Evolutionary conservation across 2,329 filamentous ascomycete genomes (phyloP).

Genomic region (Fusarium sp.): DNA sequence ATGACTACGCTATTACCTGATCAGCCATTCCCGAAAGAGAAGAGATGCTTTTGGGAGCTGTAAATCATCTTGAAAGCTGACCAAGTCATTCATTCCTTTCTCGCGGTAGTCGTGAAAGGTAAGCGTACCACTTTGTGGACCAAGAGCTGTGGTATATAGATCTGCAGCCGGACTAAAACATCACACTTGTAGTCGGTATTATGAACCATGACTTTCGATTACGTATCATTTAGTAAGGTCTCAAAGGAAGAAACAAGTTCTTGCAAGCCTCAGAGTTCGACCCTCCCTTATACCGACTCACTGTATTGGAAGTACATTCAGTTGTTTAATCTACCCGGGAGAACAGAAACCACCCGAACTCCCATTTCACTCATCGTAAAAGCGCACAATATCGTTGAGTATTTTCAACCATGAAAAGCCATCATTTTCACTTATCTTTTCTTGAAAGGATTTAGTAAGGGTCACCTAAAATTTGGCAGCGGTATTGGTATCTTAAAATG

Average conservation of each 20-base stretch:
- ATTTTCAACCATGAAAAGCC: neutral
- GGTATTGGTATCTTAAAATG: neutral
- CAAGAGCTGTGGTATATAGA: neutral
- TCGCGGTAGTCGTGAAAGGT: neutral
- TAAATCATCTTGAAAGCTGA: constrained; percentile 1
- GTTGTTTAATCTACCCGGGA: neutral
- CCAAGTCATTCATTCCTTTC: neutral
- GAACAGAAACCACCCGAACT: neutral
- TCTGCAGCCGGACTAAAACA: neutral
- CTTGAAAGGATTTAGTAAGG: neutral
- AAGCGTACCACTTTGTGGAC: neutral
- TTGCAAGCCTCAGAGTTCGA: neutral
- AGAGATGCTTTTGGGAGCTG: neutral
- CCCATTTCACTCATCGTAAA: no score
- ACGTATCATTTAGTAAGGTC: neutral
- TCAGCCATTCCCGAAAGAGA: constrained; percentile 20
- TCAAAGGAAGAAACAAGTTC: neutral
- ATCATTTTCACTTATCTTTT: neutral
- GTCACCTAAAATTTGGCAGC: neutral
- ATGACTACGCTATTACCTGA: constrained; percentile 30
- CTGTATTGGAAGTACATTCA: neutral
- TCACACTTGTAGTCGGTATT: neutral
- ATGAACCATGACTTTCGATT: neutral
- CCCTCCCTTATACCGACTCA: neutral
- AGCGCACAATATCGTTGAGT: neutral